A percentile compares a stretch with the other conserved stretches of the same genome.
These are phyloP conservation scores for Botrytis sinoallii DNA, from an alignment of 2,329 filamentous ascomycete species.

Conservation along the genomic window DNA sequence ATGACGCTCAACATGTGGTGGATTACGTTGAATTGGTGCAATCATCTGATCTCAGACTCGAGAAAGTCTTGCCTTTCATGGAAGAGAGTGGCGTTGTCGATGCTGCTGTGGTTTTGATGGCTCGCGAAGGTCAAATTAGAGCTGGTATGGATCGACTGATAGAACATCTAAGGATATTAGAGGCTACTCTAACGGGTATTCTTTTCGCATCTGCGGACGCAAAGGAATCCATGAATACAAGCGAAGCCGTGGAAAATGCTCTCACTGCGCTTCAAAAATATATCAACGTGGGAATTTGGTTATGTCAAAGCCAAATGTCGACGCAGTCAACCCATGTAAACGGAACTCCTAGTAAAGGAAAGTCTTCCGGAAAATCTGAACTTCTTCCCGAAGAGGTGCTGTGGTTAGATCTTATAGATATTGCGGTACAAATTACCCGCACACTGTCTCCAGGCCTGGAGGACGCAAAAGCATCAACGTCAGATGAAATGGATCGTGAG, in stretches of 20 bases:
- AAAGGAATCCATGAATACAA: conserved; percentile 52
- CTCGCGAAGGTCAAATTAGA: conserved; percentile 77
- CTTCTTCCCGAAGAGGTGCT: conserved; percentile 54
- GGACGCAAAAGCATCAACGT: conserved; percentile 33
- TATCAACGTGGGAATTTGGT: conserved; percentile 88
- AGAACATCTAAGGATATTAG: conserved; percentile 75
- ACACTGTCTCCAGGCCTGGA: conserved; percentile 57
- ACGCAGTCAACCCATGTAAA: conserved; percentile 42
- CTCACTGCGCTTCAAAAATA: conserved; percentile 83
- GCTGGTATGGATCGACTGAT: conserved; percentile 82
- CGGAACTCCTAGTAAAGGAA: conserved; percentile 50
- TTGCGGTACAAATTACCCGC: conserved; percentile 61
- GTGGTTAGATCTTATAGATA: conserved; percentile 61
- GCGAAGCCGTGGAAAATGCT: conserved; percentile 68
- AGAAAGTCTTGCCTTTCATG: conserved; percentile 79
- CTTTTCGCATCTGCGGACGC: conserved; percentile 59
- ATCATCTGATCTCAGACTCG: conserved; percentile 73
- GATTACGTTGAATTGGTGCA: conserved; percentile 78
- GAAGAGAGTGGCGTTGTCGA: conserved; percentile 89
- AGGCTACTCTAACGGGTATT: conserved; percentile 73
- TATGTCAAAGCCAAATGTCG: conserved; percentile 83
- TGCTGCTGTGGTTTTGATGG: conserved; percentile 87
- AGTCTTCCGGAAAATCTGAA: conserved; percentile 41
- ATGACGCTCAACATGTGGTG: conserved; percentile 76
- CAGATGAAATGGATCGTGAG: conserved; percentile 48